A percentile compares a stretch with the other conserved stretches of the same genome.
These are phyloP conservation scores for Epichloe baconii DNA, from an alignment of 2,329 filamentous ascomycete species.

Conservation along the genomic window DNA sequence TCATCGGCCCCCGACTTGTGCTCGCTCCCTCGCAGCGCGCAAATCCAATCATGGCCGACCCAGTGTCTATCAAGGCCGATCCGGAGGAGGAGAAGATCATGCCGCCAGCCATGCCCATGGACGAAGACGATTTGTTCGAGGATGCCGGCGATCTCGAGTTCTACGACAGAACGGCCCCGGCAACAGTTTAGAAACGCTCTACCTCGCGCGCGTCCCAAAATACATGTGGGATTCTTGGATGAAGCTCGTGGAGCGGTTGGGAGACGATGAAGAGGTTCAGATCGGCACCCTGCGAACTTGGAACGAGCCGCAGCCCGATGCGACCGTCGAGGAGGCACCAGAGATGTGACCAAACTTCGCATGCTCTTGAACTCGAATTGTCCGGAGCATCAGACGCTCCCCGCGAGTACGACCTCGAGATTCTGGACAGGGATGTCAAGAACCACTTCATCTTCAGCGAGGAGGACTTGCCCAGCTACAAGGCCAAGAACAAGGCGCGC, in stretches of 20 bases:
- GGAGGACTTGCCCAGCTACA: slow-evolving; percentile 60
- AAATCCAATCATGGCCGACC: slow-evolving; percentile 18
- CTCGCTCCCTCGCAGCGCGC: neutral
- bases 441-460: slow-evolving; percentile 93
- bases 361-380: slow-evolving; percentile 57
- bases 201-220: slow-evolving; percentile 66
- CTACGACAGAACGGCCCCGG: slow-evolving; percentile 30
- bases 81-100: slow-evolving; percentile 30
- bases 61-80: slow-evolving; percentile 34
- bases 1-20: neutral
- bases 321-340: slow-evolving; percentile 28
- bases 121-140: slow-evolving; percentile 57
- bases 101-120: slow-evolving; percentile 25
- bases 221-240: slow-evolving; percentile 73
- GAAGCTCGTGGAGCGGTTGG: slow-evolving; percentile 39
- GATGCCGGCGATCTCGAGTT: slow-evolving; percentile 45
- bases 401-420: slow-evolving; percentile 73
- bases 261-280: slow-evolving; percentile 70
- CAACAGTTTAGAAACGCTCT: slow-evolving; percentile 36
- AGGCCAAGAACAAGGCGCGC: slow-evolving; percentile 35
- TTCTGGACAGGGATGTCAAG: slow-evolving; percentile 48
- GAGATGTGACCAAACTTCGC: slow-evolving; percentile 26
- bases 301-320: slow-evolving; percentile 39
- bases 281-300: slow-evolving; percentile 61
- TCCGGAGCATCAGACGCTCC: slow-evolving; percentile 61